Evolutionary conservation across 805 yeast species (phyloP).

Genomic region (Hanseniaspora nectarophila): DNA sequence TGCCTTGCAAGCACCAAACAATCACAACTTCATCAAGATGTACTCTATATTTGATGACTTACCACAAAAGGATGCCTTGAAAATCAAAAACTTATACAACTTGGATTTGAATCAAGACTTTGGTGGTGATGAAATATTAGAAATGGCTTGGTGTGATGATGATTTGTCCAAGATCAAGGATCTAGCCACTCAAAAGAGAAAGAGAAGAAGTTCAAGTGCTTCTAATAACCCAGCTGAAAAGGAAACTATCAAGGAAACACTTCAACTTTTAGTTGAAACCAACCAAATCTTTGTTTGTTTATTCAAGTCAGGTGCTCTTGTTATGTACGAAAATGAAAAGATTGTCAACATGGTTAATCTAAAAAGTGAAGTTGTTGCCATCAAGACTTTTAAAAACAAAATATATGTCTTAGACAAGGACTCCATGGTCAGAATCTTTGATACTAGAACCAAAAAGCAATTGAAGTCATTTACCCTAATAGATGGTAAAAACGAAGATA

Average conservation of each 20-base stretch:
- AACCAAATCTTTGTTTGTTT: conserved; percentile 22
- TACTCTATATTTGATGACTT: conserved; percentile 12
- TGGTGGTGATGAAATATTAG: conserved; percentile 8
- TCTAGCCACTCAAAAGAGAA: conserved; percentile 8
- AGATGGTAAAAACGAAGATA: conserved; percentile 27
- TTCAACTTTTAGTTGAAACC: conserved; percentile 18
- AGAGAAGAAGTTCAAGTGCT: conserved; percentile 7
- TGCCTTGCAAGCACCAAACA: conserved; percentile 13
- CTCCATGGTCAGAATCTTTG: conserved; percentile 27
- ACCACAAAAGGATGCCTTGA: conserved; percentile 1
- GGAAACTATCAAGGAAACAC: conserved; percentile 13
- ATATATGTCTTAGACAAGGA: conserved; percentile 30
- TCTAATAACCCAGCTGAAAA: conserved; percentile 13
- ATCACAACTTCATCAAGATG: conserved; percentile 6
- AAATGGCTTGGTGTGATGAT: conserved; percentile 14
- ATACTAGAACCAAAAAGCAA: conserved; percentile 26
- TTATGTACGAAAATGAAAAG: conserved; percentile 27
- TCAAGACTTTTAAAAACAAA: conserved; percentile 26
- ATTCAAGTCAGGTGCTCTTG: conserved; percentile 25
- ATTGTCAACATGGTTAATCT: conserved; percentile 31
- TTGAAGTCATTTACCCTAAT: conserved; percentile 28
- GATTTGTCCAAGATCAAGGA: conserved; percentile 5
- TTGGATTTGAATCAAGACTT: conserved; percentile 12
- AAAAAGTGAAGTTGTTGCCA: conserved; percentile 28
- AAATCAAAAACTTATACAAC: conserved; percentile 4